Evolutionary conservation across 164 flowering plant genomes (phyloP), one percentile per base, ranked within the genome.

Genomic region (Aristolochia fimbriata): DNA sequence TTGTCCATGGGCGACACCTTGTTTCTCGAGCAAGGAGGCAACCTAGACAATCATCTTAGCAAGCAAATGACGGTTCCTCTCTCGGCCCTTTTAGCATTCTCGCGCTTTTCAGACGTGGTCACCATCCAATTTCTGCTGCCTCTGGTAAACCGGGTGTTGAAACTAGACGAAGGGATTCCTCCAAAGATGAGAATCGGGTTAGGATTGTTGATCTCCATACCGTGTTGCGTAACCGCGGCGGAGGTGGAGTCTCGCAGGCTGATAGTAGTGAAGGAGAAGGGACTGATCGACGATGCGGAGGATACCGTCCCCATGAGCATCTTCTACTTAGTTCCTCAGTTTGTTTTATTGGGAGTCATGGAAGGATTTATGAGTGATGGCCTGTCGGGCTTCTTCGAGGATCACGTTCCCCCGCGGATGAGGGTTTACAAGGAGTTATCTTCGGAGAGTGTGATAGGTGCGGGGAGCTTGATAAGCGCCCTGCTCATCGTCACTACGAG

Each of bases 241-340:
- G 4, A 19, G 14, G 69, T 74, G 31, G 74, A 74, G 62, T 14
- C 31, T 24, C 62, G 30, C 20, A 55, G 73, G 47, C 21, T 59
- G 33, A 13, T 37, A 2, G 30, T 62, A 15, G 59, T 60, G 13
- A 27, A 50, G 59, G 24, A 60, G 17, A 45, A 43, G 41, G 51
- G 46, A 9, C 4, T 60, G 52, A 20, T 45, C 20, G 60, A 65
- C 56, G 27, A 19, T 12, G 52, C 66, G 11, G 47, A 64, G 19
- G 62, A 52, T 4, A 60, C 60, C 4, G 56, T 64, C 11, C 68
- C 64, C 21, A 73, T 65, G 62, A 66, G 55, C 23, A 41, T 60
- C 14, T 62, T 63, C 27, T 69, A 68, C 70, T 48, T 69, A 27
- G 58, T 49, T 41, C 73, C 76, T 9, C 73, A 73, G 53, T 73